Conservation (phyloP, 306 rosid genomes). For the Malus sieversii region DNA sequence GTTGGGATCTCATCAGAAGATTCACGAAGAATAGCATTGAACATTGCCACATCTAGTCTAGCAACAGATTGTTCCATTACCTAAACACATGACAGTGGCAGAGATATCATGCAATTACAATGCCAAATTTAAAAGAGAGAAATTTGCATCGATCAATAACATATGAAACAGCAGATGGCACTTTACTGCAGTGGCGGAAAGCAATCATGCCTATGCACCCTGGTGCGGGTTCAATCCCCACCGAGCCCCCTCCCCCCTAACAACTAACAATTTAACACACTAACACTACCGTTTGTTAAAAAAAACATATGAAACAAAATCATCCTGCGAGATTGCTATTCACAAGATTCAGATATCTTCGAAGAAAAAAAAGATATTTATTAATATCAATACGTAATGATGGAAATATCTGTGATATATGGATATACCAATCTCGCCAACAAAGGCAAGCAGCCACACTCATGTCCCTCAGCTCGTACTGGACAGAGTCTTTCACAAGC, state of each 20-base stretch:
- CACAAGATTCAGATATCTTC: not conserved
- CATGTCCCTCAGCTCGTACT: conserved; percentile 88
- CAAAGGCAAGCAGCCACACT: conserved; percentile 89
- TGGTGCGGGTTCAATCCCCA: too few relatives aligned
- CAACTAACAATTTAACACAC: too few relatives aligned
- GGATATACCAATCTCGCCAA: conserved; percentile 72
- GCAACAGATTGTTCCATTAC: conserved; percentile 94
- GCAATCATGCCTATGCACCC: too few relatives aligned
- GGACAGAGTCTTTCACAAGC: conserved; percentile 90
- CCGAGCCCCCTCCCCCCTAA: too few relatives aligned
- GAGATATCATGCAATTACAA: conserved; percentile 7
- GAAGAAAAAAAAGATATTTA: not conserved
- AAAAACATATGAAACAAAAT: not conserved
- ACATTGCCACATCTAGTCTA: conserved; percentile 95
- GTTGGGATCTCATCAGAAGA: conserved; percentile 83
- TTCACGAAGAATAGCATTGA: conserved; percentile 96
- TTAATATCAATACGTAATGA: not conserved
- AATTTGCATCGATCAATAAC: not conserved
- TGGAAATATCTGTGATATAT: conserved; percentile 1
- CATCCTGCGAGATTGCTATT: not conserved
- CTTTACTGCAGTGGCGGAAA: too few relatives aligned
- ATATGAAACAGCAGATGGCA: too few relatives aligned
- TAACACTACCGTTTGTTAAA: too few relatives aligned
- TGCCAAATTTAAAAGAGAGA: not conserved
- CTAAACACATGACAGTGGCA: conserved; percentile 19